Conservation (phyloP, 2,329 filamentous ascomycete species). For the Hypoxylon sp. region DNA sequence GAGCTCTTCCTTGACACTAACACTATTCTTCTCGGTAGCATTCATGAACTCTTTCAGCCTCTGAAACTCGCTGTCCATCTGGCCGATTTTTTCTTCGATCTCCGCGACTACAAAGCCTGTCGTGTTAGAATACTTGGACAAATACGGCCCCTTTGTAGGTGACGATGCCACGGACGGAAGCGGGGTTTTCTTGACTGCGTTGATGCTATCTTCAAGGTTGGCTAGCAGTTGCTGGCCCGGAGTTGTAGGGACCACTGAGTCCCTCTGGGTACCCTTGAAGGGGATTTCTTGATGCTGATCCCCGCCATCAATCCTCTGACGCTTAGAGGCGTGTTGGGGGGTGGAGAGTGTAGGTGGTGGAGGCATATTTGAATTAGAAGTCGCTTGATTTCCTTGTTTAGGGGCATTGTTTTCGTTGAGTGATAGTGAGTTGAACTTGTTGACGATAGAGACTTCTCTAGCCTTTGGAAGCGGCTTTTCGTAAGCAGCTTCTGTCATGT, state of each 20-base stretch:
- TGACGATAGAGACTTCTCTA: conserved; percentile 61
- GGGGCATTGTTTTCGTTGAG: conserved; percentile 53
- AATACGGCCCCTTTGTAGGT: conserved; percentile 65
- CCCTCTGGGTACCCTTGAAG: conserved; percentile 19
- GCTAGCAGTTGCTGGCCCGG: conserved; percentile 50
- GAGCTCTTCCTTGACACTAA: conserved; percentile 78
- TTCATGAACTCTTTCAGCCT: conserved; percentile 79
- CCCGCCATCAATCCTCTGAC: conserved; percentile 33
- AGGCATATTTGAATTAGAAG: conserved; percentile 50
- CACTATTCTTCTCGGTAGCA: conserved; percentile 74
- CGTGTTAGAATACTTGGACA: conserved; percentile 81
- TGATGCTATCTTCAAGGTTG: conserved; percentile 48
- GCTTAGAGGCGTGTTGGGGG: conserved; percentile 48
- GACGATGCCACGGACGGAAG: conserved; percentile 56
- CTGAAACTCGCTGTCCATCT: conserved; percentile 80
- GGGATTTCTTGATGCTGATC: conserved; percentile 27
- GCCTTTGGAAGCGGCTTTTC: conserved; percentile 32
- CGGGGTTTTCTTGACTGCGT: conserved; percentile 54
- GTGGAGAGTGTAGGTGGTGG: conserved; percentile 41
- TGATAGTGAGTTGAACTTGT: conserved; percentile 56
- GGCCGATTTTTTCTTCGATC: conserved; percentile 79
- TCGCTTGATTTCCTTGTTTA: conserved; percentile 62
- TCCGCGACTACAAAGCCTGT: conserved; percentile 78
- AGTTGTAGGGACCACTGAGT: conserved; percentile 53
- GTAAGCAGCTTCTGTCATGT: conserved; percentile 35